Conservation (phyloP, 139 green algal genomes). For the Raphidocelis subcapitata region DNA sequence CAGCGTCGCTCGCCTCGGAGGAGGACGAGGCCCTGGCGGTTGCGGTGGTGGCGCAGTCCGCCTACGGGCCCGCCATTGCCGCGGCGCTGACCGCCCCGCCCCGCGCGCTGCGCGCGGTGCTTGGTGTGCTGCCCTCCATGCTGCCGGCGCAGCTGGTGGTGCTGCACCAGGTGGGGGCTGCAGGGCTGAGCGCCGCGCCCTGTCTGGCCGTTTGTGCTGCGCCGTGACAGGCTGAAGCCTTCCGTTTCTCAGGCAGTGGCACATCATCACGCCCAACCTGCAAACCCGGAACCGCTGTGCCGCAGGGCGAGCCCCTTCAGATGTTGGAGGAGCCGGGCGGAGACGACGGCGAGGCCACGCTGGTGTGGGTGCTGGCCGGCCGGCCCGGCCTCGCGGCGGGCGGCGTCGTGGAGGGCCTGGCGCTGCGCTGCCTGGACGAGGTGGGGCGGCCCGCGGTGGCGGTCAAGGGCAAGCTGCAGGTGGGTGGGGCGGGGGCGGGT, state of each 20-base stretch:
- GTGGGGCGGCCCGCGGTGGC: slow-evolving; percentile 31
- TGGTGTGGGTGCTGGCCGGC: slow-evolving; percentile 28
- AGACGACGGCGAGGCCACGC: neutral
- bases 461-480: slow-evolving; percentile 44
- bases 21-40: neutral
- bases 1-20: neutral
- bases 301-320: no score
- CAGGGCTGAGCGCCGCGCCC: no score
- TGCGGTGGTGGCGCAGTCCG: slow-evolving; percentile 11
- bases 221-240: no score
- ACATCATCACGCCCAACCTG: no score
- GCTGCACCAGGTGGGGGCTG: slow-evolving; percentile 24
- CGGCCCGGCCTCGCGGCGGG: slow-evolving; percentile 38
- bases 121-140: slow-evolving; percentile 45
- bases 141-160: slow-evolving; percentile 36
- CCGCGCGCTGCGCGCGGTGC: slow-evolving; percentile 17
- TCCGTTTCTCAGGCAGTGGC: no score
- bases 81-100: slow-evolving; percentile 6
- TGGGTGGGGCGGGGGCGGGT: neutral
- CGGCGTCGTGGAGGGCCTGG: slow-evolving; percentile 40
- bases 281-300: no score
- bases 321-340: no score
- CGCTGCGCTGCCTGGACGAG: slow-evolving; percentile 49
- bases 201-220: no score
- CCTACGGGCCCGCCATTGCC: neutral